These are phyloP conservation scores for Cyclotella distinguenda DNA, from an alignment of 108 stramenopile genomes.

Conservation along the genomic window DNA sequence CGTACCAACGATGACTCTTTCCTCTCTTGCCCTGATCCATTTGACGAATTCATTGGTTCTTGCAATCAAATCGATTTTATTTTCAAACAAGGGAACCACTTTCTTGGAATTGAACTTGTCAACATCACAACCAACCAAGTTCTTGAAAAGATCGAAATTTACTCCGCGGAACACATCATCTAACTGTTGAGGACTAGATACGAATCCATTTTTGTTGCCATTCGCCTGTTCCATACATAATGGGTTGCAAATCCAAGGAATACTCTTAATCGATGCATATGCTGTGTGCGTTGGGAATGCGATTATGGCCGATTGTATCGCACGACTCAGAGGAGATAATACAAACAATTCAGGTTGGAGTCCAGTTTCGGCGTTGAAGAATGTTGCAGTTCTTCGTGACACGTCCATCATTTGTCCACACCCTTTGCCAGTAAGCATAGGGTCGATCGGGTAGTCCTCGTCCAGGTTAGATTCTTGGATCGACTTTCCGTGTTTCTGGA, in stretches of 20 bases:
- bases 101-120: slow-evolving; percentile 12
- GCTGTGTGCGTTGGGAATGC: slow-evolving; percentile 37
- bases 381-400: slow-evolving; percentile 42
- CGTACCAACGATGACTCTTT: slow-evolving; percentile 47
- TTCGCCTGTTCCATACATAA: slow-evolving; percentile 42
- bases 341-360: slow-evolving; percentile 47
- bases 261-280: slow-evolving; percentile 22
- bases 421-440: slow-evolving; percentile 47
- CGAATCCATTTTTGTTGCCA: slow-evolving; percentile 46
- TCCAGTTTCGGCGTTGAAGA: slow-evolving; percentile 45
- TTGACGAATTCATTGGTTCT: slow-evolving; percentile 41
- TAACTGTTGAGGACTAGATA: slow-evolving; percentile 20
- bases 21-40: slow-evolving; percentile 46
- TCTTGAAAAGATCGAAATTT: slow-evolving; percentile 29
- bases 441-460: slow-evolving; percentile 43
- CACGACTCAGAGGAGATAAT: slow-evolving; percentile 47
- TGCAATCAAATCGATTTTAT: slow-evolving; percentile 40
- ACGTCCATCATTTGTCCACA: slow-evolving; percentile 45
- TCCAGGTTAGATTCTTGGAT: slow-evolving; percentile 40
- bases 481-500: slow-evolving; percentile 24
- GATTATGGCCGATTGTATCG: slow-evolving; percentile 43
- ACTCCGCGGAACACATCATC: slow-evolving; percentile 38
- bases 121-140: slow-evolving; percentile 13
- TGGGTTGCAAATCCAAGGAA: slow-evolving; percentile 47
- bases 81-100: slow-evolving; percentile 40